Base-by-base conservation (phyloP, 129 eudicot genomes). In the Pittosporum tobira region DNA sequence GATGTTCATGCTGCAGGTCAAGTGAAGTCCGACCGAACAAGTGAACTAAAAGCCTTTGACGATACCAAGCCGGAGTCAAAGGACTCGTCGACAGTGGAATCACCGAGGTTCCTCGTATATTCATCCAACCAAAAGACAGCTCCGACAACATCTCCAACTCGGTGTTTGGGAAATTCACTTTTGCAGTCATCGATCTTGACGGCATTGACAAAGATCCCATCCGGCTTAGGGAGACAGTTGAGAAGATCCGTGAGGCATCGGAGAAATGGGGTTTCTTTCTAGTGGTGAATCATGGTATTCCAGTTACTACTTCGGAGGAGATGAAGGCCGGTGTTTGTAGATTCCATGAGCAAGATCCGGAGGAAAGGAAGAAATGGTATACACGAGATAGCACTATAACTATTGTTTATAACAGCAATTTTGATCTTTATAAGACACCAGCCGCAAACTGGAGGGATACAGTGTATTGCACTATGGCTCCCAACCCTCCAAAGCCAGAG, bases 251-350 rank as follows among this genome's bases (percentile, higher is more conserved):
- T 23, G 64, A 59, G 5, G 64, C 64, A 25, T 40, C 34, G 8
- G 64, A 40, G 34, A 59, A 22, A 8, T 59, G 64, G 64, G 64
- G 64, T 23, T 59, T 59, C 37, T 59, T n/a, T n/a, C n/a, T n/a
- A n/a, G n/a, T n/a, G n/a, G n/a, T n/a, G n/a, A n/a, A n/a, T n/a
- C n/a, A n/a, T 4, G 64, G 64, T 5, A 43, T 59, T 51, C 51
- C 51, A 15, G 18, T 6, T 13, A 22, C 30, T 22, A 51, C 22
- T 12, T 21, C 43, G 25, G 51, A 25, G 50, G 64, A 59, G 50
- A 59, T 59, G 64, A 9, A 40, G 11, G 50, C 22, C 0, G 64
- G 64, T 7, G 51, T 38, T 5, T 15, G 64, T n/a, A 22, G 64
- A 14, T 59, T 59, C 34, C 22, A 38, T 24, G 64, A 59, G 64